Evolutionary conservation across 495 filamentous ascomycete species (phyloP).

Genomic region (Lasiosphaeria miniovina): DNA sequence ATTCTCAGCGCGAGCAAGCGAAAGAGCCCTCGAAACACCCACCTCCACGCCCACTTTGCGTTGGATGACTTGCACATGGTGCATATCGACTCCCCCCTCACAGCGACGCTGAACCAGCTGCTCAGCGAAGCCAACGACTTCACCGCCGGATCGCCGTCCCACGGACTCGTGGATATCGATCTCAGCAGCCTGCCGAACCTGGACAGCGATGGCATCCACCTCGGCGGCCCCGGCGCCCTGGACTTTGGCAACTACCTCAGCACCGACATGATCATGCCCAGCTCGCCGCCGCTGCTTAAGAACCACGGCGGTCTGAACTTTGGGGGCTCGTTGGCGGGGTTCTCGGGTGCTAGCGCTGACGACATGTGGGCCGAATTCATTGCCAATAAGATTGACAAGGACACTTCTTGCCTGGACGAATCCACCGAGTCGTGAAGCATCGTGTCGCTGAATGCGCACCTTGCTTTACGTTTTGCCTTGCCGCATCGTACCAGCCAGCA

Average conservation of each 20-base stretch:
- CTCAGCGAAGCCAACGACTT: slow-evolving; percentile 54
- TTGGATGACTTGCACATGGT: slow-evolving; percentile 21
- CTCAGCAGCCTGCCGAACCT: slow-evolving; percentile 39
- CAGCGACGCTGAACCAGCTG: slow-evolving; percentile 56
- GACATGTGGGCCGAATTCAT: slow-evolving; percentile 16
- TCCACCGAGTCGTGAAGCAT: background rate
- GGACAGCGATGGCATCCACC: slow-evolving; percentile 36
- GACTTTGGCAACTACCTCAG: slow-evolving; percentile 47
- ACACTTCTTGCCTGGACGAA: background rate
- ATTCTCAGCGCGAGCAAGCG: slow-evolving; percentile 32
- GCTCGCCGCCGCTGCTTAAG: slow-evolving; percentile 47
- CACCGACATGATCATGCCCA: slow-evolving; percentile 51
- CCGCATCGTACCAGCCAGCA: background rate
- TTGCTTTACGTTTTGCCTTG: background rate
- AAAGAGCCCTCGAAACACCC: slow-evolving; percentile 37
- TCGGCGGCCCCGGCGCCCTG: slow-evolving; percentile 26
- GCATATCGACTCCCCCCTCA: slow-evolving; percentile 54
- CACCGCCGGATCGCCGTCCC: slow-evolving; percentile 35
- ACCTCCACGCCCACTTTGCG: slow-evolving; percentile 29
- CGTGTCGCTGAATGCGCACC: background rate
- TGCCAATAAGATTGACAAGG: slow-evolving; percentile 7
- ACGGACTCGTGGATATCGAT: slow-evolving; percentile 33
- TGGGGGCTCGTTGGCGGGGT: slow-evolving; percentile 21
- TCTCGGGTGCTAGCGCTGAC: background rate
- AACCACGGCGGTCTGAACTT: slow-evolving; percentile 20